A percentile compares a stretch with the other conserved stretches of the same genome.
Conservation (phyloP, 306 rosid genomes). For the Lathyrus oleraceus region DNA sequence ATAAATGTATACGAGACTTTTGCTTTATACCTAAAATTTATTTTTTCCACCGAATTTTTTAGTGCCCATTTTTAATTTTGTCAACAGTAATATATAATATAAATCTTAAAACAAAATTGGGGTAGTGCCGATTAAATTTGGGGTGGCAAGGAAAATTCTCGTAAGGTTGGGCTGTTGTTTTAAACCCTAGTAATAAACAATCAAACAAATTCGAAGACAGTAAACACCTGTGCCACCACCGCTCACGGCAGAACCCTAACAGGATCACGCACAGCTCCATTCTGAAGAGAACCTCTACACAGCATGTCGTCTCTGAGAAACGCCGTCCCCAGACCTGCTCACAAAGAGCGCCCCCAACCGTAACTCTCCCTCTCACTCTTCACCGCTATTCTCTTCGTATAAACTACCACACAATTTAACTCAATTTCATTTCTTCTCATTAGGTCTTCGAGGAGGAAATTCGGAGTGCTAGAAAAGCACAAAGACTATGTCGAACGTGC, state of each 20-base stretch:
- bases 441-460: conserved; percentile 66
- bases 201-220: too few species aligned
- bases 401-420: not conserved
- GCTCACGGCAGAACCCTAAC: not conserved
- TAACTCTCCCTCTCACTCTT: conserved; percentile 37
- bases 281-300: not conserved
- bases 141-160: too few species aligned
- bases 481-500: conserved; percentile 88
- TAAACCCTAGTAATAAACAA: not conserved
- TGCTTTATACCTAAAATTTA: too few species aligned
- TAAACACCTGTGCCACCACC: not conserved
- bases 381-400: not conserved
- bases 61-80: too few species aligned
- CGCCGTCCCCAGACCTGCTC: conserved; percentile 69
- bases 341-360: conserved; percentile 88
- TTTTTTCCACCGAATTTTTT: too few species aligned
- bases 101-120: too few species aligned
- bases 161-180: not conserved
- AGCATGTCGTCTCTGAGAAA: conserved; percentile 78
- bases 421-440: conserved; percentile 5
- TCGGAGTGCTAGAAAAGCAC: conserved; percentile 84
- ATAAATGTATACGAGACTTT: too few species aligned
- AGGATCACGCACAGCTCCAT: not conserved
- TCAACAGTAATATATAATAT: too few species aligned
- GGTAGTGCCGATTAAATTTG: too few species aligned